Evolutionary conservation across 2,329 filamentous ascomycete genomes (phyloP), one percentile per base, ranked within the genome.

Genomic region (Trichoderma oligosporum): DNA sequence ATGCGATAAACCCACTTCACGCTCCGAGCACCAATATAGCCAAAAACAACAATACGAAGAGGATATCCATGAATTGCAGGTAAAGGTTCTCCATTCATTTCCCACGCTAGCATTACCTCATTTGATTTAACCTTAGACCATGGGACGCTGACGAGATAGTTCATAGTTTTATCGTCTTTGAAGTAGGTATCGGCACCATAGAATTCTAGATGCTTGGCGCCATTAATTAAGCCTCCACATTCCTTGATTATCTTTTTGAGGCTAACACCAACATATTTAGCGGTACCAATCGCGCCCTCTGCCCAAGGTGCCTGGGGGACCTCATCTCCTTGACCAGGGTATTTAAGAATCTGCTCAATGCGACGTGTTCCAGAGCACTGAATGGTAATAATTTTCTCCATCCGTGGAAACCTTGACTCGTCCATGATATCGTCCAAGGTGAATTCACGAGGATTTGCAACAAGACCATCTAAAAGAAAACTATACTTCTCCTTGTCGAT

Each of bases 1-100:
- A 55, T 45, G 12, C 51, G 51, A 2, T 55, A 55, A n/a, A 55
- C 39, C 51, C 51, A 55, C 12, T 55, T 55, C 27, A 55, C 51
- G 7, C 51, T 55, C 2, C 51, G 11, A 8, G 51, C 51, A 7
- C 51, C 51, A 8, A 55, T 55, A 12, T 55, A 55, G 20, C 51
- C 51, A 22, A 55, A 38, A 7, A 55, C 51, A 25, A 55, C 31
- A 20, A 55, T 46, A 4, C 51, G 51, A 11, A 55, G 51, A 12
- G 51, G 51, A 12, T 22, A 55, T 8, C 51, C 51, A 7, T 55
- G 51, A 6, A 55, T 55, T 7, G 41, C 41, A 6, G 51, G 51
- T 11, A 55, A 16, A 18, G 22, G 1, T 8, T 55, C 51, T 14
- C 31, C 51, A 22, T 55, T 55, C 51, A 55, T 55, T 14, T 55